Percentiles rank a stretch among this genome's conserved stretches.
Conservation (phyloP, 805 yeast species). For the Metschnikowia amazonensis region DNA sequence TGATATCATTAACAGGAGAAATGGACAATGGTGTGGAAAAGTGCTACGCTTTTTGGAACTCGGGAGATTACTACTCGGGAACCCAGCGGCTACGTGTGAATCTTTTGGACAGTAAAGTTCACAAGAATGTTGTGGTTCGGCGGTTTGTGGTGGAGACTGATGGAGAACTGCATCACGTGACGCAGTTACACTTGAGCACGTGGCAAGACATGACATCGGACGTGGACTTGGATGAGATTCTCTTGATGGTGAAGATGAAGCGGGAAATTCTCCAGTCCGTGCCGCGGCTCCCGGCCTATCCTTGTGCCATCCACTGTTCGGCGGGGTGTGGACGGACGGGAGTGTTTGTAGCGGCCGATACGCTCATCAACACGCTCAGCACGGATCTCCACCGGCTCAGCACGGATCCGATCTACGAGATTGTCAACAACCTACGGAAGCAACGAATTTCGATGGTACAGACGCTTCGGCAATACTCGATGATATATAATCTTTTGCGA, state of each 20-base stretch:
- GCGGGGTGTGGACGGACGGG: conserved; percentile 99
- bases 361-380: conserved; percentile 39
- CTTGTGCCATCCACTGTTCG: conserved; percentile 65
- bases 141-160: conserved; percentile 14
- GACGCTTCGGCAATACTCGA: conserved; percentile 49
- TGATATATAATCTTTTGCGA: conserved; percentile 41
- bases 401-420: conserved; percentile 42
- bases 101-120: conserved; percentile 21
- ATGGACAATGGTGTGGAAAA: conserved; percentile 74
- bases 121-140: conserved; percentile 16
- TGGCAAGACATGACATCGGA: conserved; percentile 86
- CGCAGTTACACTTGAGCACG: conserved; percentile 70
- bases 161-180: conserved; percentile 38
- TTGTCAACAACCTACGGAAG: conserved; percentile 46
- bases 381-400: conserved; percentile 12
- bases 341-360: conserved; percentile 62
- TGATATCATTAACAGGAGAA: conserved; percentile 73
- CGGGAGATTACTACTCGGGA: conserved; percentile 47
- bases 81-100: conserved; percentile 23
- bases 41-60: conserved; percentile 74
- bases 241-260: conserved; percentile 41
- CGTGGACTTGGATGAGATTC: conserved; percentile 51
- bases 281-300: conserved; percentile 23
- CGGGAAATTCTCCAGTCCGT: conserved; percentile 13
- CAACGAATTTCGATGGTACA: conserved; percentile 60